phyloP scores from a whole-genome alignment of 768 basidiomycete genomes.

The Psilocybe subaeruginosa region DNA sequence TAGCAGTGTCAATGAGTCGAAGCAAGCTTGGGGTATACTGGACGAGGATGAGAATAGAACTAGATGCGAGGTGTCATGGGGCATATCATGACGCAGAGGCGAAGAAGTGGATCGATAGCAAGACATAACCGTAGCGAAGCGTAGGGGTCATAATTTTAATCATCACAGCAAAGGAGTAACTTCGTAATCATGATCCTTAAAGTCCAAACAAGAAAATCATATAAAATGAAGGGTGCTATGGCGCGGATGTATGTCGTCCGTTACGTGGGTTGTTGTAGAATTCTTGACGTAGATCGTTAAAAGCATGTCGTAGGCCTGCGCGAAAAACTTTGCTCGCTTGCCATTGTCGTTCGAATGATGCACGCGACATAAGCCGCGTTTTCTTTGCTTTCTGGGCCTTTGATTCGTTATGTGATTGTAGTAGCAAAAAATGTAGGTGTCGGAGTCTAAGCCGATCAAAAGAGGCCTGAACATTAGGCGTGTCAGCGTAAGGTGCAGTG shows the following conservation, averaged over 20 bases:
- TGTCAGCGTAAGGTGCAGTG: background rate
- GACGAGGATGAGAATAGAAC: slow-evolving; percentile 2
- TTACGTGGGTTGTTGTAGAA: slow-evolving; percentile 22
- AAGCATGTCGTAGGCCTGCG: slow-evolving; percentile 33
- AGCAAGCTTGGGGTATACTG: slow-evolving; percentile 13
- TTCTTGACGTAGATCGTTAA: slow-evolving; percentile 27
- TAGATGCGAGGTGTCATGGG: slow-evolving; percentile 1
- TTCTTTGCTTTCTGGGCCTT: slow-evolving; percentile 26
- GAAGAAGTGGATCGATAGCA: slow-evolving; percentile 6
- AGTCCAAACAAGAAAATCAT: background rate
- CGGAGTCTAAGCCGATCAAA: slow-evolving; percentile 37
- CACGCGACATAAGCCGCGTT: slow-evolving; percentile 27
- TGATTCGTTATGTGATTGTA: slow-evolving; percentile 32
- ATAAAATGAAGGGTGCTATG: slow-evolving; percentile 16
- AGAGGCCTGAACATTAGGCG: slow-evolving; percentile 23
- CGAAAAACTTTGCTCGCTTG: slow-evolving; percentile 36
- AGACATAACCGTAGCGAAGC: background rate
- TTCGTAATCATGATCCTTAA: background rate
- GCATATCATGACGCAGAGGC: background rate
- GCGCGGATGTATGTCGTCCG: slow-evolving; percentile 19
- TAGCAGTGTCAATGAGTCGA: slow-evolving; percentile 17
- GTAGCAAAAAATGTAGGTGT: slow-evolving; percentile 33
- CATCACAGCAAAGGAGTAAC: background rate
- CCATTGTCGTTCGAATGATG: slow-evolving; percentile 35
- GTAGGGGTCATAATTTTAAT: slow-evolving; percentile 13